phyloP scores from a whole-genome alignment of 1,139 yeast species.

The Hyphopichia burtonii region DNA sequence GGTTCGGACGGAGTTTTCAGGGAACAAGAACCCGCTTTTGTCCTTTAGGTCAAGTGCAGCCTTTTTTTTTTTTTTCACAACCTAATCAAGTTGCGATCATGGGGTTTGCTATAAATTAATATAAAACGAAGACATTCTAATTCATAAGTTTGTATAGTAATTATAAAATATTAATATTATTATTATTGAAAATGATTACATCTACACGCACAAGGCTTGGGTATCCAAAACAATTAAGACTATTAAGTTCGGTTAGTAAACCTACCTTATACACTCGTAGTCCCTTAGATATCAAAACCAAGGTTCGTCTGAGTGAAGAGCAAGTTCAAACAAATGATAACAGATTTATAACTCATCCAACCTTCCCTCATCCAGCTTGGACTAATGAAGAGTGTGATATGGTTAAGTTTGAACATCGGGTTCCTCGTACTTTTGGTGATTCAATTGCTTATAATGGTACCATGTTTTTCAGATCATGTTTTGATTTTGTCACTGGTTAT shows the following conservation, averaged over 20 bases:
- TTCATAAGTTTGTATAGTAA: too few relatives aligned
- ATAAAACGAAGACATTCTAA: too few relatives aligned
- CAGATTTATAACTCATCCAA: constrained; percentile 40
- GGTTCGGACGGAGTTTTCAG: too few relatives aligned
- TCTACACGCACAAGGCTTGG: too few relatives aligned
- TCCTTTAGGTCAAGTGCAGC: too few relatives aligned
- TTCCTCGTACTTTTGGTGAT: constrained; percentile 50
- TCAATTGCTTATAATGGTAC: constrained; percentile 51
- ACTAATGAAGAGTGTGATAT: constrained; percentile 44
- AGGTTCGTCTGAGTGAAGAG: constrained; percentile 22
- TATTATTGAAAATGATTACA: too few relatives aligned
- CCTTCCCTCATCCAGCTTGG: constrained; percentile 59
- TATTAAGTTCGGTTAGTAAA: not conserved
- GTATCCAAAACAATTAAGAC: too few relatives aligned
- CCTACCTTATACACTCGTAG: constrained; percentile 1
- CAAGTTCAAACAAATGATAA: constrained; percentile 26
- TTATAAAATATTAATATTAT: too few relatives aligned
- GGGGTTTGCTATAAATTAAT: too few relatives aligned
- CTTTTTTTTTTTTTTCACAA: too few relatives aligned
- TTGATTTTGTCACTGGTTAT: constrained; percentile 69
- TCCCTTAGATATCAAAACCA: constrained; percentile 28
- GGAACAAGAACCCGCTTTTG: too few relatives aligned
- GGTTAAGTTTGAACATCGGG: constrained; percentile 53
- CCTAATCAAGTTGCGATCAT: too few relatives aligned
- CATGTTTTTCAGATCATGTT: constrained; percentile 43